Evolutionary conservation across 2,329 filamentous ascomycete genomes (phyloP).

Genomic region (Lasiodiplodia theobromae): DNA sequence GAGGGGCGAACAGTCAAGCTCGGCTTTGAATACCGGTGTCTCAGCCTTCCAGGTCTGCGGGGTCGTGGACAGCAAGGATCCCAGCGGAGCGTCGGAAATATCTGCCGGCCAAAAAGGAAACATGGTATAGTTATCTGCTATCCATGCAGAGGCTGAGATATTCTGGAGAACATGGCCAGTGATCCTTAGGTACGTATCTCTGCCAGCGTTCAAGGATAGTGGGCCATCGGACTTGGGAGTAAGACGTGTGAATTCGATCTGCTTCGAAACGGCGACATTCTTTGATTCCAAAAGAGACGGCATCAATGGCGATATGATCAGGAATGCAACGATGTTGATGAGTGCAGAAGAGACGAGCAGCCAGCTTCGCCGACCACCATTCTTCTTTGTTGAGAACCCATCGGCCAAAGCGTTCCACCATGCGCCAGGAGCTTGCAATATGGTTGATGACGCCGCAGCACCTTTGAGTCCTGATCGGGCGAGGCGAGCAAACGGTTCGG

Average conservation of each 20-base stretch:
- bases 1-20: too few species aligned
- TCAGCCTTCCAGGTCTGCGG: too few species aligned
- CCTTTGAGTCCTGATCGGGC: slow-evolving; percentile 31
- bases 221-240: too few species aligned
- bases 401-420: slow-evolving; percentile 38
- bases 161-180: too few species aligned
- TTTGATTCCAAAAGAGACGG: slow-evolving; percentile 33
- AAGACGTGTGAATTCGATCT: slow-evolving; percentile 2
- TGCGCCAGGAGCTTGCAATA: slow-evolving; percentile 33
- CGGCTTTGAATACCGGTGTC: too few species aligned
- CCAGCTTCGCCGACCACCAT: slow-evolving; percentile 31
- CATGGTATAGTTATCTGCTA: too few species aligned
- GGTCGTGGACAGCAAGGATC: too few species aligned
- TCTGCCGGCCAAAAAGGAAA: too few species aligned
- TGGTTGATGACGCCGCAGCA: slow-evolving; percentile 31
- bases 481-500: slow-evolving; percentile 38
- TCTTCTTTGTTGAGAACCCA: slow-evolving; percentile 33
- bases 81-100: too few species aligned
- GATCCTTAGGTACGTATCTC: too few species aligned
- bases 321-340: slow-evolving; percentile 31
- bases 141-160: too few species aligned
- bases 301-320: slow-evolving; percentile 36
- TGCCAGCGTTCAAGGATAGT: too few species aligned
- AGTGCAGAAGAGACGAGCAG: slow-evolving; percentile 31
- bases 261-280: slow-evolving; percentile 27